Conservation (phyloP, 352 stramenopile genomes). For the Pythium utonaiense region DNA sequence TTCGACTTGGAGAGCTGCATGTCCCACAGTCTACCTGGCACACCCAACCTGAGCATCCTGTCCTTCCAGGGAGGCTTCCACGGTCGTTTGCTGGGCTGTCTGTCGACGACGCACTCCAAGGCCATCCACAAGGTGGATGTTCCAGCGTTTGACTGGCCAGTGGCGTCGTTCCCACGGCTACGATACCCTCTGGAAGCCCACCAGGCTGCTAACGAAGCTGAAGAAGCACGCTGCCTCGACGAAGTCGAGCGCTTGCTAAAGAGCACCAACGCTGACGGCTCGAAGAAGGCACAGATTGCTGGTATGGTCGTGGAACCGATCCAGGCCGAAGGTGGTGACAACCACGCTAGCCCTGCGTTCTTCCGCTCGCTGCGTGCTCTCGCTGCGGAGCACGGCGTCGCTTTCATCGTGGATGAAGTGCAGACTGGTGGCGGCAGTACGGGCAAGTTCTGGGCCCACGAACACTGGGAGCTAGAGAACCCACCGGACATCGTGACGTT, state of each 20-base stretch:
- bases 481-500: conserved; percentile 82
- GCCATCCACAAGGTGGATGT: conserved; percentile 87
- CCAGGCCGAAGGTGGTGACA: conserved; percentile 78
- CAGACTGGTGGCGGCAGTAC: conserved; percentile 80
- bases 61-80: conserved; percentile 85
- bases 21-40: conserved; percentile 61
- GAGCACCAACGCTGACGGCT: conserved; percentile 30
- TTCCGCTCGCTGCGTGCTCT: conserved; percentile 60
- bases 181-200: conserved; percentile 65
- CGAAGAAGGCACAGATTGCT: conserved; percentile 39
- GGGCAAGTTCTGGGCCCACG: conserved; percentile 82
- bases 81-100: conserved; percentile 67
- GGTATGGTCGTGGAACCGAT: conserved; percentile 83
- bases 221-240: conserved; percentile 67
- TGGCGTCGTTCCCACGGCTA: conserved; percentile 69
- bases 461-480: conserved; percentile 76
- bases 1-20: conserved; percentile 71
- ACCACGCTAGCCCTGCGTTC: conserved; percentile 69
- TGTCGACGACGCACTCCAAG: conserved; percentile 85
- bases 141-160: conserved; percentile 78
- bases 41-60: conserved; percentile 71
- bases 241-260: conserved; percentile 57
- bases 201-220: conserved; percentile 52
- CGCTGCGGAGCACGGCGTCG: conserved; percentile 52
- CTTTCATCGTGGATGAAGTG: conserved; percentile 86